Base-by-base conservation (phyloP, 2,329 filamentous ascomycete species). In the Microsporum audouinii region DNA sequence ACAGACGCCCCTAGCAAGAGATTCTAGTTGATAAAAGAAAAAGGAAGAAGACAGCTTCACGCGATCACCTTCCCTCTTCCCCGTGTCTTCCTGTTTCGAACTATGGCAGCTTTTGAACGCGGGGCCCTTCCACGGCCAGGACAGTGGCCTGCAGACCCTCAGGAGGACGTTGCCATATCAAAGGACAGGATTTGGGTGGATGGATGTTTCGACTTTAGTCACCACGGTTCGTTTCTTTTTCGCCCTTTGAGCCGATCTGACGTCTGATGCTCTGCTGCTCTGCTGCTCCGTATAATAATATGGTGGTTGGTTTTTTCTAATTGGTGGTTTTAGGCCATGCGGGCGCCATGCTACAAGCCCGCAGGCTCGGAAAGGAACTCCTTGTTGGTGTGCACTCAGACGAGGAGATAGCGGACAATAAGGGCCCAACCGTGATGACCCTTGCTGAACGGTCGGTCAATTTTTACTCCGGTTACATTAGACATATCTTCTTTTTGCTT, bases 181-280 rank as follows among this genome's bases (percentile, higher is more conserved):
- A 80, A 87, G 61, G 85, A 88, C 68, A 86, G 92, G 66, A 89
- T 99, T 70, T 99, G 95, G 95, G 88, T 99, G 31, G 94, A 99
- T 73, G 94, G 94, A 65, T 99, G 94, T 80, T 99, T 96, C 78
- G 94, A 99, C 79, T 99, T 99, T 77, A 95, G 91, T 77, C 94
- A 99, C 74, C 94, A 97, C 73, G 94, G 89, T 90, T 75, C 66
- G 77, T 68, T 31, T 61, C 23, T 17, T 12, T 34, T 4, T 39
- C 8, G 8, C 38, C 14, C 38, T 23, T 23, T 23, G 47, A 39
- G 8, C 14, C 8, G 38, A 6, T 12, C 14, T 7, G 45, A 23
- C 23, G 17, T n/a, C 17, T 43, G 39, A 43, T 43, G 39, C n/a
- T 6, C 5, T 23, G n/a, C 10, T 43, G 39, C n/a, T 6, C 5